phyloP scores from a whole-genome alignment of 2,329 filamentous ascomycete genomes.

The Exserohilum rostratum region DNA sequence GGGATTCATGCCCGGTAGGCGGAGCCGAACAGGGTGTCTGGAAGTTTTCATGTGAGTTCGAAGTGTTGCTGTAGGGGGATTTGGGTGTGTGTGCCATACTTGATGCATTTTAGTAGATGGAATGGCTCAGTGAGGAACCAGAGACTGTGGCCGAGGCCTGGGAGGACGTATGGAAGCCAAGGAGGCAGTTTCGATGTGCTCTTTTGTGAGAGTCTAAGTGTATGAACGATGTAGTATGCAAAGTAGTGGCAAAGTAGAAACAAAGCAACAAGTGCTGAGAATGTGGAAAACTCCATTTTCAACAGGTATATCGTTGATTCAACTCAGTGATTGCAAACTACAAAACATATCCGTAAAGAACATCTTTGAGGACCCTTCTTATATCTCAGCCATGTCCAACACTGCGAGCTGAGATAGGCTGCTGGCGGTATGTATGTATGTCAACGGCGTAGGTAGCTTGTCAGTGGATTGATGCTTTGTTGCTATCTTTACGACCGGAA shows the following conservation, averaged over 20 bases:
- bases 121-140: background rate
- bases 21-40: background rate
- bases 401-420: no score
- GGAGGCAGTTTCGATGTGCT: background rate
- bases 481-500: no score
- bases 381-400: no score
- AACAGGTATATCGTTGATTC: background rate
- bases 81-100: background rate
- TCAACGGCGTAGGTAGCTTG: no score
- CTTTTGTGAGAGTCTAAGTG: background rate
- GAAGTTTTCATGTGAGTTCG: background rate
- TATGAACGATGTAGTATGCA: background rate
- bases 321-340: background rate
- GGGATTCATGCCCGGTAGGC: background rate
- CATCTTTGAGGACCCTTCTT: no score
- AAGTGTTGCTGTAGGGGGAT: background rate
- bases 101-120: background rate
- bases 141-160: background rate
- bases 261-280: background rate
- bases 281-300: background rate
- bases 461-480: no score
- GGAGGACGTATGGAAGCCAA: background rate
- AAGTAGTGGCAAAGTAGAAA: background rate
- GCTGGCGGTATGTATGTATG: no score
- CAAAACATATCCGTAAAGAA: no score